These are phyloP conservation scores for Debaryomycetaceae sp. DNA, from an alignment of 1,139 yeast genomes.

Conservation along the genomic window DNA sequence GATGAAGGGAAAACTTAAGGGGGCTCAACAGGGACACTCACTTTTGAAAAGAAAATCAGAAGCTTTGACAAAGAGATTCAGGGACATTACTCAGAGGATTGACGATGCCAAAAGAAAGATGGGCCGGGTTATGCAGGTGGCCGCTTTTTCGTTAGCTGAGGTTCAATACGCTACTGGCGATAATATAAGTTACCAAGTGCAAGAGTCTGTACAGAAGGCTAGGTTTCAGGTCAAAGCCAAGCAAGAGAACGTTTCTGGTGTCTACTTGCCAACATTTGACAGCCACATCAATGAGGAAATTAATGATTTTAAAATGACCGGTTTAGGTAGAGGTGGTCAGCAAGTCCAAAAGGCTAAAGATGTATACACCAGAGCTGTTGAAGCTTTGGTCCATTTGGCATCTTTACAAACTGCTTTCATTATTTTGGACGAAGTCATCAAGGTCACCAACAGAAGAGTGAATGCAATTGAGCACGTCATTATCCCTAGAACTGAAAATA, in stretches of 20 bases:
- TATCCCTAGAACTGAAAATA: conserved; percentile 95
- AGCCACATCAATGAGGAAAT: conserved; percentile 76
- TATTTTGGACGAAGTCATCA: conserved; percentile 93
- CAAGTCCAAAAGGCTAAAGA: conserved; percentile 93
- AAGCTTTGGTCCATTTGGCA: conserved; percentile 91
- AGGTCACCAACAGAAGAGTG: conserved; percentile 96
- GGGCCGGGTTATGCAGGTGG: conserved; percentile 99
- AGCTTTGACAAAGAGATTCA: conserved; percentile 91
- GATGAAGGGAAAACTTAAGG: conserved; percentile 94
- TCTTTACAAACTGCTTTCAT: conserved; percentile 94
- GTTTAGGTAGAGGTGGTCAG: conserved; percentile 97
- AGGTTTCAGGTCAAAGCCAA: conserved; percentile 87
- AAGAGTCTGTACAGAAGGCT: conserved; percentile 87
- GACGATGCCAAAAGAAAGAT: conserved; percentile 95
- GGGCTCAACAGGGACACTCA: conserved; percentile 96
- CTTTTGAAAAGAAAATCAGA: conserved; percentile 92
- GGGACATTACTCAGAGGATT: conserved; percentile 91
- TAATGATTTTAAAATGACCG: conserved; percentile 93
- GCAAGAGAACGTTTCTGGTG: conserved; percentile 97
- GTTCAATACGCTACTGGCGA: conserved; percentile 97
- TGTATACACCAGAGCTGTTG: conserved; percentile 93
- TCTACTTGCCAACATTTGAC: conserved; percentile 88
- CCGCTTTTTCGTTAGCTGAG: conserved; percentile 95
- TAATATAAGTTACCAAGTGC: conserved; percentile 91
- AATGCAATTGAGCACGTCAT: conserved; percentile 98